Percentiles rank a stretch among this genome's conserved stretches.
Evolutionary conservation across 495 filamentous ascomycete species (phyloP).

Genomic region (Penicillium roqueforti): DNA sequence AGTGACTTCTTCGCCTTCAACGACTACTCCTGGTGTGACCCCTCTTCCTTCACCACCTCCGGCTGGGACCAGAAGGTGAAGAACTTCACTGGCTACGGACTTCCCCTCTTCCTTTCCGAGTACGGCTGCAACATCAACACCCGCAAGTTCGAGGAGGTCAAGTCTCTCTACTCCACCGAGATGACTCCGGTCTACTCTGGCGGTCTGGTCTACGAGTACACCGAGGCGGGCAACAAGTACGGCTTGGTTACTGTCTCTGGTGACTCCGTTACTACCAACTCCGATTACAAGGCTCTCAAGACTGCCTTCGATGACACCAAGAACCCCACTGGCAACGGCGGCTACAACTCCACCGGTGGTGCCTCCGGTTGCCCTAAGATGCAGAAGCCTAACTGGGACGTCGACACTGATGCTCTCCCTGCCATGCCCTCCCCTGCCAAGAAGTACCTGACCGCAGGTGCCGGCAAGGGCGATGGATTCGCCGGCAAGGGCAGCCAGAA

Average conservation of each 20-base stretch:
- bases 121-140: slow-evolving; percentile 82
- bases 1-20: slow-evolving; percentile 97
- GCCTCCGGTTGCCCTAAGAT: slow-evolving; percentile 62
- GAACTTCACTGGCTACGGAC: slow-evolving; percentile 83
- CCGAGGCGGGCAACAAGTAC: slow-evolving; percentile 68
- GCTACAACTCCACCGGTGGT: slow-evolving; percentile 64
- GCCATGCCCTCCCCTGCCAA: slow-evolving; percentile 65
- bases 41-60: slow-evolving; percentile 67
- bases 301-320: slow-evolving; percentile 57
- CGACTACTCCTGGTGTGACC: slow-evolving; percentile 96
- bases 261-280: slow-evolving; percentile 47
- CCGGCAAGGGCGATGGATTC: slow-evolving; percentile 69
- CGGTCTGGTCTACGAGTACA: slow-evolving; percentile 94
- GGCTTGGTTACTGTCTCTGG: slow-evolving; percentile 71
- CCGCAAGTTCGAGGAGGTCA: slow-evolving; percentile 78
- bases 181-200: slow-evolving; percentile 96
- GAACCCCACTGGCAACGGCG: slow-evolving; percentile 69
- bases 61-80: slow-evolving; percentile 92
- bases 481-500: slow-evolving; percentile 68
- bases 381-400: slow-evolving; percentile 67
- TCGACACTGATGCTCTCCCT: slow-evolving; percentile 63
- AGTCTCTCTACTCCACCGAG: slow-evolving; percentile 69
- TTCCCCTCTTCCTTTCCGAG: slow-evolving; percentile 94
- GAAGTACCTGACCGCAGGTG: slow-evolving; percentile 68
- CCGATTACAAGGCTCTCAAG: slow-evolving; percentile 68